Base-by-base conservation (phyloP, 2,329 filamentous ascomycete genomes). In the Cladosporium colombiae region DNA sequence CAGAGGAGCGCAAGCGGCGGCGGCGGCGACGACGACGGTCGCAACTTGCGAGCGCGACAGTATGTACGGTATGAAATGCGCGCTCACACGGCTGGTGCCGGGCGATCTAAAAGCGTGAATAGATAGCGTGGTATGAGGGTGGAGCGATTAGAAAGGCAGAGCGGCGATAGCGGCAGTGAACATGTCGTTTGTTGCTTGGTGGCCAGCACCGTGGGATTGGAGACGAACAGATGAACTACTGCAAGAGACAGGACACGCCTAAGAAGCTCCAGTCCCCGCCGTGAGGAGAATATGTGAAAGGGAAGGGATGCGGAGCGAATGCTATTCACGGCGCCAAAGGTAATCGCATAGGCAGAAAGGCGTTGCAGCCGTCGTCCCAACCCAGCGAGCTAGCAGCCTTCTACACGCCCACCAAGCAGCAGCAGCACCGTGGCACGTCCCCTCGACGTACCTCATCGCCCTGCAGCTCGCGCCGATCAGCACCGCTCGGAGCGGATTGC, bases 131-230 rank as follows among this genome's bases (percentile, higher is more conserved):
- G 50, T 31, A 53, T 31, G 50, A 53, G 16, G 50, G 50, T 53
- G 27, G 50, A 53, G 50, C 50, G 50, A 31, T 53, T 53, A 53
- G 18, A 31, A 53, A 29, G 50, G 50, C 27, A 53, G 50, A 29
- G 50, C 60, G 60, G 31, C 40, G 29, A 57, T 35, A 31, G 60
- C 59, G 13, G 46, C 60, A 62, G 33, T 31, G 46, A 18, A 62
- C 60, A 62, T 62, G 60, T 53, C 29, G 13, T 53, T 52, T 62
- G 60, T 53, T 53, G 21, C 50, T 35, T 35, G 60, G 60, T 23
- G 60, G 23, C 60, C 60, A 37, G 60, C 60, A 62, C 60, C 60
- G 23, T 31, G 16, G 27, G 50, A n/a, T 53, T 13, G 16, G n/a
- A 53, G 50, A 53, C 27, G 18, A 31, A 18, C 50, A 53, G 50